A percentile compares a stretch with the other conserved stretches of the same genome.
These are phyloP conservation scores for Agapanthus africanus DNA, from an alignment of 106 monocot genomes.

Conservation along the genomic window DNA sequence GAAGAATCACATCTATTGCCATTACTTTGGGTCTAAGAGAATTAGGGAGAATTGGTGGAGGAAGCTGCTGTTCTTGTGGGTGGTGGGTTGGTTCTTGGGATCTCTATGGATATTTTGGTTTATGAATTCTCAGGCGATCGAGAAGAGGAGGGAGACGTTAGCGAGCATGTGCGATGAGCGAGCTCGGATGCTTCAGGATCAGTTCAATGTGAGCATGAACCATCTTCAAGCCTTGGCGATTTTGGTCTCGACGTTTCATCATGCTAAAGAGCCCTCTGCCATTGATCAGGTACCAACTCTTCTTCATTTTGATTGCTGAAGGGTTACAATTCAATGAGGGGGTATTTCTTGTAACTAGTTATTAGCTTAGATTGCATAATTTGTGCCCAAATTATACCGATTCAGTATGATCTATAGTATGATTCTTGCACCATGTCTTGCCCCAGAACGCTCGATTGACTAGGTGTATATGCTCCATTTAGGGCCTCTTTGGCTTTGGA, in stretches of 20 bases:
- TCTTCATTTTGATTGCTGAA: constrained; percentile 27
- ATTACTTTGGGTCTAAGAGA: constrained; percentile 62
- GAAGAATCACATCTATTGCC: constrained; percentile 48
- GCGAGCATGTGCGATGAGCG: constrained; percentile 96
- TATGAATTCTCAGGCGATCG: constrained; percentile 61
- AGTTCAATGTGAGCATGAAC: constrained; percentile 99
- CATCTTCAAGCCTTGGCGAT: constrained; percentile 91
- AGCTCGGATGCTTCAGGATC: constrained; percentile 93
- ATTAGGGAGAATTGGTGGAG: constrained; percentile 81
- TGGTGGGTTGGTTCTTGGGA: constrained; percentile 49
- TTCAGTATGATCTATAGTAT: too few species aligned
- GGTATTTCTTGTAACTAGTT: too few species aligned
- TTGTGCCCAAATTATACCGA: too few species aligned
- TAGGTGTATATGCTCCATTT: too few species aligned
- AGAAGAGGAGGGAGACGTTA: constrained; percentile 74
- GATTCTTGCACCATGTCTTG: too few species aligned
- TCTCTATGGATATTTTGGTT: constrained; percentile 70
- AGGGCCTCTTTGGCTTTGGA: too few species aligned
- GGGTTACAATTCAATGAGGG: constrained; percentile 34
- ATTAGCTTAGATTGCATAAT: too few species aligned
- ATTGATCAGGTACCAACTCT: constrained; percentile 70
- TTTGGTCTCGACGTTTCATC: constrained; percentile 91
- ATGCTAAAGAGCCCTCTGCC: constrained; percentile 78
- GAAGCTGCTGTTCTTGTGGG: constrained; percentile 72
- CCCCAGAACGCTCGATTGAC: constrained; percentile 50